phyloP scores from a whole-genome alignment of 148 eudicot species.

The Salicornia ramosissima region DNA sequence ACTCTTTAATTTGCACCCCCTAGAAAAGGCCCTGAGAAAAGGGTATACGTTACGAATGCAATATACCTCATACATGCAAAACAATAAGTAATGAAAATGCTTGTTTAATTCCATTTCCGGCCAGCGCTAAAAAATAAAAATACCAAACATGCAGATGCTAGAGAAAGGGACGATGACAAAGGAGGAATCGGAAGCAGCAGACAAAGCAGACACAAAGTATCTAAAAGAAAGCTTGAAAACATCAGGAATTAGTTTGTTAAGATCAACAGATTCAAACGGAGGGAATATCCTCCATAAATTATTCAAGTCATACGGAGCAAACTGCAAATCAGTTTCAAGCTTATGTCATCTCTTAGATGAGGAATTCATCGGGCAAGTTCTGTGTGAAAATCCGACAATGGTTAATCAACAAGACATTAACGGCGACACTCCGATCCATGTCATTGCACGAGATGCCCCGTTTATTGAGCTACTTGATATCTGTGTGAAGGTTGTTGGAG shows the following conservation, averaged over 20 bases:
- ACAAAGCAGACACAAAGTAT: not conserved
- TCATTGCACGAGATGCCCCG: not conserved
- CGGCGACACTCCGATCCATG: not conserved
- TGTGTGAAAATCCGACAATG: not conserved
- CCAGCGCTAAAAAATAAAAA: too few relatives aligned
- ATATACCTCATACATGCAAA: too few relatives aligned
- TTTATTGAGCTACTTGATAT: too few relatives aligned
- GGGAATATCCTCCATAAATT: not conserved
- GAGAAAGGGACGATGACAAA: not conserved
- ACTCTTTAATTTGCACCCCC: too few relatives aligned
- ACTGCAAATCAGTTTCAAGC: not conserved
- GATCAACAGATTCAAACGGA: not conserved
- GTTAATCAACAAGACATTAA: not conserved
- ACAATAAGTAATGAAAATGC: too few relatives aligned
- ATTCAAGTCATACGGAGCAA: not conserved
- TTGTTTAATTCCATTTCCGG: not conserved
- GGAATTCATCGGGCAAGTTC: not conserved
- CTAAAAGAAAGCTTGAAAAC: not conserved
- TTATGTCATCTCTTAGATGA: too few relatives aligned
- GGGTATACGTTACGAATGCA: too few relatives aligned
- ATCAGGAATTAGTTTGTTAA: not conserved
- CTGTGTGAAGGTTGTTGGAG: too few relatives aligned
- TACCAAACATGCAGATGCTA: not conserved
- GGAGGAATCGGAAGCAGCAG: conserved; percentile 10
- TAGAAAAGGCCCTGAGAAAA: too few relatives aligned